Evolutionary conservation across 2,329 filamentous ascomycete genomes (phyloP).

Genomic region (Aspergillus phoenicis): DNA sequence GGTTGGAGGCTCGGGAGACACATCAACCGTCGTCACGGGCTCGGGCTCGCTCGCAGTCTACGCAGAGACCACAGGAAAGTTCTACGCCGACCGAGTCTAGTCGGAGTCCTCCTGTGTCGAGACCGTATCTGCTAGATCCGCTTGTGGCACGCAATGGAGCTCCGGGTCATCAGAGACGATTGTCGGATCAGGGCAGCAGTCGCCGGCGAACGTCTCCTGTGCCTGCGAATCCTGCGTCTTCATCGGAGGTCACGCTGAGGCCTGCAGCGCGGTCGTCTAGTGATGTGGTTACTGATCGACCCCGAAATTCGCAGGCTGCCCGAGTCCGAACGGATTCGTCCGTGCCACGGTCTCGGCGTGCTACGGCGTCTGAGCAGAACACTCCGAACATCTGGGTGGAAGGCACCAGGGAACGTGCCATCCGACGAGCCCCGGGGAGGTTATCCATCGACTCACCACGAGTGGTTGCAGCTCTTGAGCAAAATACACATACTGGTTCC

Average conservation of each 20-base stretch:
- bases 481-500: constrained; percentile 5
- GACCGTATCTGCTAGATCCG: constrained; percentile 40
- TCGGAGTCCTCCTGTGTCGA: constrained; percentile 32
- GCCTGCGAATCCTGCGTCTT: constrained; percentile 34
- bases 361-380: constrained; percentile 37
- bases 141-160: constrained; percentile 24
- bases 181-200: constrained; percentile 38
- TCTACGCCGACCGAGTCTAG: constrained; percentile 22
- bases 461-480: constrained; percentile 22
- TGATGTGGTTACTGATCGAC: constrained; percentile 39
- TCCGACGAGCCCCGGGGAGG: constrained; percentile 26
- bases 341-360: constrained; percentile 31
- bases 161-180: constrained; percentile 36
- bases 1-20: constrained; percentile 38
- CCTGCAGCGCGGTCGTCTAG: constrained; percentile 39
- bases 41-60: constrained; percentile 36
- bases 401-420: constrained; percentile 26
- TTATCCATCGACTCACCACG: constrained; percentile 29
- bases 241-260: constrained; percentile 37
- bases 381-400: constrained; percentile 29
- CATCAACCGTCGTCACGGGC: constrained; percentile 33
- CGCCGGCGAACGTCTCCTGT: constrained; percentile 40
- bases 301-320: constrained; percentile 29
- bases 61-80: constrained; percentile 26
- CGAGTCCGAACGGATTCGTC: constrained; percentile 29